Evolutionary conservation across 2,329 filamentous ascomycete genomes (phyloP).

Genomic region (Penicillium sclerotigenum): DNA sequence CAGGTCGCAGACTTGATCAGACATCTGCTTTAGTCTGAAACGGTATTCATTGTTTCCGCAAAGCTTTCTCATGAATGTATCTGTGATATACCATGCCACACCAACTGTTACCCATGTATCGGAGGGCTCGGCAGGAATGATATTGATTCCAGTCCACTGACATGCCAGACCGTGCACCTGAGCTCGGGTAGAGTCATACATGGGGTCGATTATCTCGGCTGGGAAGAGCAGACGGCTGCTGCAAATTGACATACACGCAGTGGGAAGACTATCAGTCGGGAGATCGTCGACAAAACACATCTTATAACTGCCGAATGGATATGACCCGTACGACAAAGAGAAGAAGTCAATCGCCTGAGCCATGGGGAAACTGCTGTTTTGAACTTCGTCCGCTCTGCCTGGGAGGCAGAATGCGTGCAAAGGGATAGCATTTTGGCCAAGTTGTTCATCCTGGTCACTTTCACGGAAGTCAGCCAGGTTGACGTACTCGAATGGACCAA

Average conservation of each 20-base stretch:
- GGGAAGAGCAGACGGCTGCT: conserved; percentile 83
- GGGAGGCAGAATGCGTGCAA: conserved; percentile 91
- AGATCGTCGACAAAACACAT: conserved; percentile 93
- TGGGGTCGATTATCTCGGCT: conserved; percentile 77
- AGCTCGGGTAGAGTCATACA: conserved; percentile 75
- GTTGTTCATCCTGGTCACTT: conserved; percentile 85
- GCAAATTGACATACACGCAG: conserved; percentile 81
- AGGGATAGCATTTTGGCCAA: conserved; percentile 82
- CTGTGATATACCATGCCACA: conserved; percentile 91
- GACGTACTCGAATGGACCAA: conserved; percentile 92
- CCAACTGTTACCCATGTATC: conserved; percentile 90
- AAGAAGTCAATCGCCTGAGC: conserved; percentile 87
- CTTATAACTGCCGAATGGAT: conserved; percentile 89
- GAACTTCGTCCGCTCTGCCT: conserved; percentile 73
- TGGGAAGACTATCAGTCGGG: conserved; percentile 67
- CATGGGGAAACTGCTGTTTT: conserved; percentile 81
- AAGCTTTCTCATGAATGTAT: conserved; percentile 83
- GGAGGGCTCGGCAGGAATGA: conserved; percentile 73
- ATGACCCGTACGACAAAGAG: conserved; percentile 80
- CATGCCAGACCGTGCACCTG: conserved; percentile 81
- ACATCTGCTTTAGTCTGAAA: conserved; percentile 80
- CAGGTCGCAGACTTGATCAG: conserved; percentile 75
- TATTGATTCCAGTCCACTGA: conserved; percentile 92
- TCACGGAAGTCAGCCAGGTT: conserved; percentile 86
- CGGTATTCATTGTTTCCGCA: conserved; percentile 94